phyloP scores from a whole-genome alignment of 1,139 yeast genomes.

The Saccharomyces hybrid region DNA sequence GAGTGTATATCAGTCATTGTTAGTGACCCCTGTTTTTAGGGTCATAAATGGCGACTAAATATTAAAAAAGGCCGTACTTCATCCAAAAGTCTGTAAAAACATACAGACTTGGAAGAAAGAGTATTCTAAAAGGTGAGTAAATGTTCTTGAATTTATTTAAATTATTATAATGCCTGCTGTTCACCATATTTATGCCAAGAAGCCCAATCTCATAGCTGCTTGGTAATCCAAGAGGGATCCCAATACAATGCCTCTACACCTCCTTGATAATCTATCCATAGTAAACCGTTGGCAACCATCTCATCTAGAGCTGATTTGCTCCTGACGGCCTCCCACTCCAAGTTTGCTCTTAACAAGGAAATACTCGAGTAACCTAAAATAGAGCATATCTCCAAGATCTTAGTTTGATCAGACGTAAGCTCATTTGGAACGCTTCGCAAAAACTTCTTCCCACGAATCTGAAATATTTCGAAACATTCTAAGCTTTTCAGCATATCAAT shows the following conservation, averaged over 20 bases:
- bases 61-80: too few species aligned
- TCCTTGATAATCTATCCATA: constrained; percentile 63
- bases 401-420: constrained; percentile 55
- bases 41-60: too few species aligned
- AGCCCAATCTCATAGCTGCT: background rate
- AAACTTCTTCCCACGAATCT: constrained; percentile 34
- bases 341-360: constrained; percentile 57
- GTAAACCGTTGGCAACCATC: constrained; percentile 69
- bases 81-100: too few species aligned
- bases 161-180: too few species aligned
- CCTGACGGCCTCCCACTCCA: constrained; percentile 60
- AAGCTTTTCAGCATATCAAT: constrained; percentile 37
- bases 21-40: too few species aligned
- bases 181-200: too few species aligned
- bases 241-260: constrained; percentile 55
- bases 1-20: too few species aligned
- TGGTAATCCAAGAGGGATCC: constrained; percentile 46
- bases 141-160: too few species aligned
- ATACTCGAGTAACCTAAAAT: constrained; percentile 62
- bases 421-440: constrained; percentile 46
- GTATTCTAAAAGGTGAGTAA: too few species aligned
- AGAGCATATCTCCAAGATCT: constrained; percentile 66
- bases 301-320: constrained; percentile 61
- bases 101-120: too few species aligned
- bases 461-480: constrained; percentile 40